A percentile compares a stretch with the other conserved stretches of the same genome.
These are phyloP conservation scores for Aspergillus kassunensis DNA, from an alignment of 495 filamentous ascomycete genomes.

Conservation along the genomic window DNA sequence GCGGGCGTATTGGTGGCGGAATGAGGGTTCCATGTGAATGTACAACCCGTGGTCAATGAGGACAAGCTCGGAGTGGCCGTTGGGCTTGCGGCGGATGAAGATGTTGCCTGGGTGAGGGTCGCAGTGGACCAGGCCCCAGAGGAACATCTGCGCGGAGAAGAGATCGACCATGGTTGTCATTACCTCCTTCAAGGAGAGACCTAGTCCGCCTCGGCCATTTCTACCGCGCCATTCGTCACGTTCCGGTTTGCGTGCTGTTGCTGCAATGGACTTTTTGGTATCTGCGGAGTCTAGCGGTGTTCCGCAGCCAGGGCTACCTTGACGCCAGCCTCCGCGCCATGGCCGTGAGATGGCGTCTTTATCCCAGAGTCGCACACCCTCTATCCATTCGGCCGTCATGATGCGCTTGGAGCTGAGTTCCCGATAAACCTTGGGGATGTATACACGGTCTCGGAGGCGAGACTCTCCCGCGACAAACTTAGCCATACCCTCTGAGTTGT, in stretches of 20 bases:
- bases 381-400: slow-evolving; percentile 96
- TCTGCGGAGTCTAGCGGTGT: slow-evolving; percentile 54
- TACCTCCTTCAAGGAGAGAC: slow-evolving; percentile 73
- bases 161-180: slow-evolving; percentile 96
- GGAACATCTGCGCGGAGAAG: slow-evolving; percentile 94
- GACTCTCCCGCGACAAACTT: slow-evolving; percentile 71
- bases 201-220: slow-evolving; percentile 70
- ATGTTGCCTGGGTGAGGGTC: slow-evolving; percentile 98
- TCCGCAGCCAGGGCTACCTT: slow-evolving; percentile 72
- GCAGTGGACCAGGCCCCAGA: slow-evolving; percentile 90
- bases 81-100: slow-evolving; percentile 81
- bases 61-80: slow-evolving; percentile 79
- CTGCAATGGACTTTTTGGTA: slow-evolving; percentile 32
- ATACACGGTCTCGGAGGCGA: slow-evolving; percentile 71
- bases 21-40: slow-evolving; percentile 78
- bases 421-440: slow-evolving; percentile 79
- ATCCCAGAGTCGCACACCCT: slow-evolving; percentile 88
- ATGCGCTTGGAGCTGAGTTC: slow-evolving; percentile 80
- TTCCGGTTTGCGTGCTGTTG: slow-evolving; percentile 64
- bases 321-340: slow-evolving; percentile 73
- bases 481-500: slow-evolving; percentile 82
- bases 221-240: slow-evolving; percentile 73
- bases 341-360: slow-evolving; percentile 67
- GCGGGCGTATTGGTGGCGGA: slow-evolving; percentile 81
- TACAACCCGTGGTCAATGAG: slow-evolving; percentile 97